Evolutionary conservation across 768 basidiomycete genomes (phyloP).

Genomic region (Leucosporidium scottii): DNA sequence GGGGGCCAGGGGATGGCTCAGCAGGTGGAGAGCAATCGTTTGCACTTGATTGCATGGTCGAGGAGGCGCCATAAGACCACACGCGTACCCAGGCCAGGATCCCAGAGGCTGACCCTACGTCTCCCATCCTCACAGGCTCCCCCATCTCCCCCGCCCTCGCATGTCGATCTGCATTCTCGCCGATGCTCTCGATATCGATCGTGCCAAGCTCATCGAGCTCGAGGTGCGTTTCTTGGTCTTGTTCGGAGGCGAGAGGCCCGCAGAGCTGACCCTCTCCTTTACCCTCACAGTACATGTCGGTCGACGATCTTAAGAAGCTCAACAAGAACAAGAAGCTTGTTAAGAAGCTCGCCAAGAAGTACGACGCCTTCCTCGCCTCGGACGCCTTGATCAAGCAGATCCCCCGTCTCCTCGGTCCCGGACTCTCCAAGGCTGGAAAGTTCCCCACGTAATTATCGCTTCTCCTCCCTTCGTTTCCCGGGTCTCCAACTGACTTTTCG

Average conservation of each 20-base stretch:
- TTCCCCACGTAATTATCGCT: conserved; percentile 21
- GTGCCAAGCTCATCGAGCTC: conserved; percentile 93
- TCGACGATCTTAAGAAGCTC: conserved; percentile 98
- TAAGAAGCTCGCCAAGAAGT: conserved; percentile 93
- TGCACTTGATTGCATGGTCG: too few relatives aligned
- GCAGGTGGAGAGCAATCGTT: not conserved
- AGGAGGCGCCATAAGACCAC: too few relatives aligned
- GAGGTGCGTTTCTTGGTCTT: conserved; percentile 41
- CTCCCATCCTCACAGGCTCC: conserved; percentile 55
- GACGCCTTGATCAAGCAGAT: conserved; percentile 99
- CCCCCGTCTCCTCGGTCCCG: conserved; percentile 97
- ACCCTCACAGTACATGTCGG: conserved; percentile 77
- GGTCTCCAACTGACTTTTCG: not conserved
- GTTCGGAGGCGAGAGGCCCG: not conserved
- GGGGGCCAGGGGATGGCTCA: not conserved
- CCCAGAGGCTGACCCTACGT: not conserved
- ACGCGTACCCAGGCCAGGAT: not conserved
- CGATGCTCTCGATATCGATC: conserved; percentile 96
- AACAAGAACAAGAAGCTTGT: conserved; percentile 94
- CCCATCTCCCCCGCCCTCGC: conserved; percentile 93
- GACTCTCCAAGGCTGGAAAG: conserved; percentile 87
- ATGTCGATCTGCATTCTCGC: conserved; percentile 99
- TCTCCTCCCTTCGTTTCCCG: not conserved
- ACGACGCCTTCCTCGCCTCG: conserved; percentile 96
- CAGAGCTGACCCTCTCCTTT: not conserved